These are phyloP conservation scores for Talaromyces marneffei DNA, from an alignment of 2,329 filamentous ascomycete genomes.

Conservation along the genomic window DNA sequence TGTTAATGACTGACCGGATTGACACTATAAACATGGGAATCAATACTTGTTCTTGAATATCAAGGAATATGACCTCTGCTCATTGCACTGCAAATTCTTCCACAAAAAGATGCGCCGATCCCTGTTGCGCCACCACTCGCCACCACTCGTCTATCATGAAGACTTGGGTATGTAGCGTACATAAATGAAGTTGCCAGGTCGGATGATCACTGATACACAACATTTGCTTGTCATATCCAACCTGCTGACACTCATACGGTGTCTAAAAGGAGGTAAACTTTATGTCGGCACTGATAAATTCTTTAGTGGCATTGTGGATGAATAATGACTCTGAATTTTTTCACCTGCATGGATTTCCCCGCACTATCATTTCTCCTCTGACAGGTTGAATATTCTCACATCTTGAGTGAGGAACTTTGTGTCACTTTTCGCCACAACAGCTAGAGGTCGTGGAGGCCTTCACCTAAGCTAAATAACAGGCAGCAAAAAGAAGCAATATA, in stretches of 20 bases:
- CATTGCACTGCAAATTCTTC: constrained; percentile 43
- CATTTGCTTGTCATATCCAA: neutral
- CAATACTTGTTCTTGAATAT: constrained; percentile 34
- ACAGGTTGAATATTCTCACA: neutral
- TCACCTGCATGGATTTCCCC: neutral
- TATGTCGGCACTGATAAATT: neutral
- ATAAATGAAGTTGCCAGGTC: neutral
- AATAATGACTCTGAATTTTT: neutral
- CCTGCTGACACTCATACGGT: neutral
- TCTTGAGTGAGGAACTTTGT: neutral
- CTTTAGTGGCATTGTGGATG: neutral
- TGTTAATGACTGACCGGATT: constrained; percentile 35
- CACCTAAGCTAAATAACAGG: neutral
- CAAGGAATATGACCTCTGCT: constrained; percentile 43
- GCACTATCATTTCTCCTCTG: neutral
- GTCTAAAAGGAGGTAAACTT: neutral
- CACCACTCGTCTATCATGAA: constrained; percentile 31
- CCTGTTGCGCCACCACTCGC: constrained; percentile 46
- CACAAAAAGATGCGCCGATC: constrained; percentile 40
- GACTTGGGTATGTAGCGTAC: constrained; percentile 20
- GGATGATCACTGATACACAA: neutral
- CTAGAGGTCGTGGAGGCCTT: neutral
- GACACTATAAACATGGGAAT: constrained; percentile 29
- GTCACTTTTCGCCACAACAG: neutral
- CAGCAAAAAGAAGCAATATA: neutral